Percentiles rank a stretch among this genome's conserved stretches.
Evolutionary conservation across 257 asterid species (phyloP).

Genomic region (Primulina tabacum): DNA sequence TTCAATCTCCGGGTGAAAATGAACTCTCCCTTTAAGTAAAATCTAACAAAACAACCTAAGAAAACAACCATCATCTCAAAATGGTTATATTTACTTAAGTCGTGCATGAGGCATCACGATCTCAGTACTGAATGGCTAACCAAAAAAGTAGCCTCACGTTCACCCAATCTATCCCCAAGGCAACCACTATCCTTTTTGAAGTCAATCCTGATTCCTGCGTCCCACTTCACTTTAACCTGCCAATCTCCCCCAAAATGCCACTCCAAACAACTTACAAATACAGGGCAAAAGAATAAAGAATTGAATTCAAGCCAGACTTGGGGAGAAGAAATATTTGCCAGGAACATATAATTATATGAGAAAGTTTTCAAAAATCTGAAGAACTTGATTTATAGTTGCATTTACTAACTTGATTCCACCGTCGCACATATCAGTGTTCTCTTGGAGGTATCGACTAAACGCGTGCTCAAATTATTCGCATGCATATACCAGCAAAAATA

Average conservation of each 20-base stretch:
- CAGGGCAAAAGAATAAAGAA: neutral
- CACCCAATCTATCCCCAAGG: neutral
- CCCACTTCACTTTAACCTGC: neutral
- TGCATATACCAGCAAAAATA: neutral
- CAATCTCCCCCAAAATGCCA: neutral
- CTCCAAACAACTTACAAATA: neutral
- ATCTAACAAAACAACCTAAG: neutral
- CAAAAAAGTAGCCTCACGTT: constrained; percentile 1
- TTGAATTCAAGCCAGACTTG: neutral
- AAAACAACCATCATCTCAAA: neutral
- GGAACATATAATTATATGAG: neutral
- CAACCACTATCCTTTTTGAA: neutral
- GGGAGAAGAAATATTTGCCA: neutral
- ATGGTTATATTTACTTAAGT: neutral
- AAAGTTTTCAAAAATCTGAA: neutral
- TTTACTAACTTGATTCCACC: neutral
- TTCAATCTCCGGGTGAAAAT: constrained; percentile 5
- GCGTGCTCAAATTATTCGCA: neutral
- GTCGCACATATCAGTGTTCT: neutral
- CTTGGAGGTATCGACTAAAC: neutral
- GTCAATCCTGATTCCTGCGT: neutral
- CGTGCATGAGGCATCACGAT: neutral
- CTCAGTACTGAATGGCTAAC: neutral
- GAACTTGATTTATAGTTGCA: neutral
- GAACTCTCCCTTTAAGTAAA: neutral